Evolutionary conservation across 768 basidiomycete genomes (phyloP).

Genomic region (Tylopilus cervinicoccineus): DNA sequence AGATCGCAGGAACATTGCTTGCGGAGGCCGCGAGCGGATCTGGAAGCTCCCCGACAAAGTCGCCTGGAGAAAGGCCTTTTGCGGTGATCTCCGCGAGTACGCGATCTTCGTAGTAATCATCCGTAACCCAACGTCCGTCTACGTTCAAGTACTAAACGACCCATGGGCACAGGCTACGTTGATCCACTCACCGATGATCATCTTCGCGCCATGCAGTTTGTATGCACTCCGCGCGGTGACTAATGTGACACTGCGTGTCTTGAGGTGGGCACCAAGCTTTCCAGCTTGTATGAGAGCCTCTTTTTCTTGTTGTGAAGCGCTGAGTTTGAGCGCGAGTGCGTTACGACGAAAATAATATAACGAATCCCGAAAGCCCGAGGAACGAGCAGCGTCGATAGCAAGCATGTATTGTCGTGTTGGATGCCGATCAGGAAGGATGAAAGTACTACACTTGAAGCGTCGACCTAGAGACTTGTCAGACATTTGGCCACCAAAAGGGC

Average conservation of each 20-base stretch:
- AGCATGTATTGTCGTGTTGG: constrained; percentile 88
- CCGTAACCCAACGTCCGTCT: constrained; percentile 92
- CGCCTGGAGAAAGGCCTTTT: constrained; percentile 80
- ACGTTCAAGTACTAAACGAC: neutral
- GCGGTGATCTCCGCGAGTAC: constrained; percentile 69
- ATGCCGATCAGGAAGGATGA: constrained; percentile 80
- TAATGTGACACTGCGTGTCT: constrained; percentile 89
- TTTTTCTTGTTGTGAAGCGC: constrained; percentile 86
- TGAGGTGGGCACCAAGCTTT: constrained; percentile 83
- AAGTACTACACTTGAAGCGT: constrained; percentile 85
- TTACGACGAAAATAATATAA: constrained; percentile 97
- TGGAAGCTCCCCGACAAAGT: constrained; percentile 77
- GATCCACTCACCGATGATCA: constrained; percentile 65
- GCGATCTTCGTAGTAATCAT: constrained; percentile 95
- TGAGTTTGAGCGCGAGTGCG: constrained; percentile 84
- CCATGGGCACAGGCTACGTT: neutral
- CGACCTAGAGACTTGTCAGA: constrained; percentile 50
- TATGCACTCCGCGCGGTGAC: constrained; percentile 90
- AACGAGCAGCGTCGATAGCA: constrained; percentile 95
- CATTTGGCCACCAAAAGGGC: neutral
- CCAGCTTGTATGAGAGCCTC: constrained; percentile 87
- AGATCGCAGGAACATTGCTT: constrained; percentile 38
- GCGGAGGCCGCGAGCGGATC: constrained; percentile 58
- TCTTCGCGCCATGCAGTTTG: constrained; percentile 92
- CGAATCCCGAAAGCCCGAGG: constrained; percentile 94